Percentiles rank a stretch among this genome's conserved stretches.
Evolutionary conservation across 1,139 yeast genomes (phyloP).

Genomic region (Blastobotrys aristatus): DNA sequence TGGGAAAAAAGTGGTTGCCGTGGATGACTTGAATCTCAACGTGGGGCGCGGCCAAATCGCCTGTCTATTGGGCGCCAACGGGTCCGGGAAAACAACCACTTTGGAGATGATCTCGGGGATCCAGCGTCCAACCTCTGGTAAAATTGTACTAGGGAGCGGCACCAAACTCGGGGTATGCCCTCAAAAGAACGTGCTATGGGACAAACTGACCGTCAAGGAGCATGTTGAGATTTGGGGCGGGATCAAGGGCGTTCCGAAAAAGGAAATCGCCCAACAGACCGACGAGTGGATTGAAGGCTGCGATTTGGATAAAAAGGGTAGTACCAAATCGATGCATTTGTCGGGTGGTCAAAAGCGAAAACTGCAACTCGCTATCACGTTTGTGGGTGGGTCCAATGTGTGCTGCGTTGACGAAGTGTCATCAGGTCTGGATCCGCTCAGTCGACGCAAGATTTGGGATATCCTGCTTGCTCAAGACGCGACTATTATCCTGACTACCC

Average conservation of each 20-base stretch:
- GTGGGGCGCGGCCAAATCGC: slow-evolving; percentile 33
- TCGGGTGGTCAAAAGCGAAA: slow-evolving; percentile 95
- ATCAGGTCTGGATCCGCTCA: slow-evolving; percentile 37
- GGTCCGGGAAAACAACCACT: slow-evolving; percentile 39
- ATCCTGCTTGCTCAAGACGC: slow-evolving; percentile 33
- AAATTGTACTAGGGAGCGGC: slow-evolving; percentile 25
- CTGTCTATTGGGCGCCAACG: slow-evolving; percentile 37
- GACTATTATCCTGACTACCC: slow-evolving; percentile 34
- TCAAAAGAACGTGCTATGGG: slow-evolving; percentile 38
- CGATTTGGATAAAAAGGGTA: slow-evolving; percentile 29
- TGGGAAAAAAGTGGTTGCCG: slow-evolving; percentile 30
- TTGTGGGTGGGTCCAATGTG: slow-evolving; percentile 35
- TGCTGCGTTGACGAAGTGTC: slow-evolving; percentile 39
- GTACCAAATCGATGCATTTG: slow-evolving; percentile 34
- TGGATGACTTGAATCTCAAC: slow-evolving; percentile 27
- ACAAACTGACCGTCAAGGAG: slow-evolving; percentile 33
- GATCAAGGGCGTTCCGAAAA: slow-evolving; percentile 29
- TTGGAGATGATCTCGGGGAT: slow-evolving; percentile 37
- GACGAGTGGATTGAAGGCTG: slow-evolving; percentile 27
- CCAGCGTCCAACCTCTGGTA: slow-evolving; percentile 30
- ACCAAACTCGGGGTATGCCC: slow-evolving; percentile 37
- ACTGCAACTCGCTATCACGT: slow-evolving; percentile 62
- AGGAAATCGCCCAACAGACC: slow-evolving; percentile 9
- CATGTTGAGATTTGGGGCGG: slow-evolving; percentile 34
- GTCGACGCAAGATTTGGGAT: slow-evolving; percentile 37